Conservation (phyloP, 371 early-diverging fungal genomes). For the Batkoa obscura region DNA sequence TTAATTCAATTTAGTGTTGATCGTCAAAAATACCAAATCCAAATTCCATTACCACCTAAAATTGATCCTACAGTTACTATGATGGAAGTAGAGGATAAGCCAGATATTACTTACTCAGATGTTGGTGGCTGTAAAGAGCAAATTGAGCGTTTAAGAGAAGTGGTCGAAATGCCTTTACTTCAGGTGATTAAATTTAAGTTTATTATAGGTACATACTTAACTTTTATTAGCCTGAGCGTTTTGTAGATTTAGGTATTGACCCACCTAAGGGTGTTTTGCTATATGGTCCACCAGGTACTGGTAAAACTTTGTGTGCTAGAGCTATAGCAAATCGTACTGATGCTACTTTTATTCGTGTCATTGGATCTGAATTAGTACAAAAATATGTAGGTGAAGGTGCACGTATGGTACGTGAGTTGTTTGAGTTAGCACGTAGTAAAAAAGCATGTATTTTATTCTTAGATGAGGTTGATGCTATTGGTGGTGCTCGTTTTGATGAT, state of each 20-base stretch:
- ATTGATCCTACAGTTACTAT: slow-evolving; percentile 99
- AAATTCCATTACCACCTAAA: slow-evolving; percentile 98
- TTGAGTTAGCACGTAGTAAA: slow-evolving; percentile 97
- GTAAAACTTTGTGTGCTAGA: slow-evolving; percentile 99
- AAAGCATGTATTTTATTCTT: slow-evolving; percentile 99
- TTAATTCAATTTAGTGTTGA: slow-evolving; percentile 54
- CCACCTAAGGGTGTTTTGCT: slow-evolving; percentile 98
- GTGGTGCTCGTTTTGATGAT: slow-evolving; percentile 97
- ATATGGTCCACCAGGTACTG: slow-evolving; percentile 99
- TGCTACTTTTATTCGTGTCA: slow-evolving; percentile 99
- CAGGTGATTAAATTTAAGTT: slow-evolving; percentile 27
- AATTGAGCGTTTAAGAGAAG: slow-evolving; percentile 99
- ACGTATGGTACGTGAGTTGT: slow-evolving; percentile 98
- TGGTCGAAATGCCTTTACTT: slow-evolving; percentile 98
- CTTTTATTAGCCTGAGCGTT: slow-evolving; percentile 57
- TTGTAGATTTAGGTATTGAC: slow-evolving; percentile 87
- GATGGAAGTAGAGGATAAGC: slow-evolving; percentile 99
- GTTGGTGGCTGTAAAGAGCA: slow-evolving; percentile 99
- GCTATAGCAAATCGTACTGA: slow-evolving; percentile 99
- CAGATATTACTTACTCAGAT: slow-evolving; percentile 98
- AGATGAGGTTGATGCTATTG: slow-evolving; percentile 99
- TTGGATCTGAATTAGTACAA: slow-evolving; percentile 99
- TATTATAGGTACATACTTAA: neutral
- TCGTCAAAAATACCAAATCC: slow-evolving; percentile 97
- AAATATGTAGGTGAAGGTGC: slow-evolving; percentile 99